Conservation (phyloP, 768 basidiomycete genomes). For the Lentinula detonsa region DNA sequence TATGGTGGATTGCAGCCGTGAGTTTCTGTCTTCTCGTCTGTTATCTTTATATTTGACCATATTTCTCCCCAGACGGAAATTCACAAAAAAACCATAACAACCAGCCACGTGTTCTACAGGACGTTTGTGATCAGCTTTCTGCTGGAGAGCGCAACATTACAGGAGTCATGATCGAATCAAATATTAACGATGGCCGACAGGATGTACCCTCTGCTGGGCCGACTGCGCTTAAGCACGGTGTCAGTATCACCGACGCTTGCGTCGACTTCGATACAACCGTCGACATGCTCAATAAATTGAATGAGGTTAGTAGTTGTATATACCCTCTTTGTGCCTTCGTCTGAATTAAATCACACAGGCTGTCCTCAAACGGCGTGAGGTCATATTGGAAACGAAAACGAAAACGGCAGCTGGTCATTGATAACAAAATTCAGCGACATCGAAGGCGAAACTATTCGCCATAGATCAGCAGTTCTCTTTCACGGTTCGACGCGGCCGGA, state of each 20-base stretch:
- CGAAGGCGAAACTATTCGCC: background rate
- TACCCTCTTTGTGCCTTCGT: background rate
- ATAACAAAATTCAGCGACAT: background rate
- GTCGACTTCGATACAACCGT: constrained; percentile 82
- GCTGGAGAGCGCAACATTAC: constrained; percentile 71
- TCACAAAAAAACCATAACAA: constrained; percentile 93
- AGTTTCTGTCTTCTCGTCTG: constrained; percentile 20
- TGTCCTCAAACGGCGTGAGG: constrained; percentile 38
- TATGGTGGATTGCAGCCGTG: constrained; percentile 87
- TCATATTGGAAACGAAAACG: constrained; percentile 32
- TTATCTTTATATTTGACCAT: background rate
- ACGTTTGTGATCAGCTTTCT: constrained; percentile 68
- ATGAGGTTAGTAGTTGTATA: constrained; percentile 32
- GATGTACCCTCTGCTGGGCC: constrained; percentile 77
- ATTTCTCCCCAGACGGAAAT: constrained; percentile 73
- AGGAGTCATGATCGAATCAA: constrained; percentile 96
- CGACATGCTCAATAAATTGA: constrained; percentile 65
- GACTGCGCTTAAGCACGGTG: constrained; percentile 62
- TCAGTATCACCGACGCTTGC: constrained; percentile 91
- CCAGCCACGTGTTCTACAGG: constrained; percentile 74
- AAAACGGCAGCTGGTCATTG: constrained; percentile 19
- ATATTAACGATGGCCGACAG: constrained; percentile 88
- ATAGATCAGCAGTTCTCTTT: background rate
- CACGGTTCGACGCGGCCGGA: background rate
- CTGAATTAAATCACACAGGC: constrained; percentile 18